Conservation (phyloP, 2,329 filamentous ascomycete genomes). For the Biscogniauxia sp. region DNA sequence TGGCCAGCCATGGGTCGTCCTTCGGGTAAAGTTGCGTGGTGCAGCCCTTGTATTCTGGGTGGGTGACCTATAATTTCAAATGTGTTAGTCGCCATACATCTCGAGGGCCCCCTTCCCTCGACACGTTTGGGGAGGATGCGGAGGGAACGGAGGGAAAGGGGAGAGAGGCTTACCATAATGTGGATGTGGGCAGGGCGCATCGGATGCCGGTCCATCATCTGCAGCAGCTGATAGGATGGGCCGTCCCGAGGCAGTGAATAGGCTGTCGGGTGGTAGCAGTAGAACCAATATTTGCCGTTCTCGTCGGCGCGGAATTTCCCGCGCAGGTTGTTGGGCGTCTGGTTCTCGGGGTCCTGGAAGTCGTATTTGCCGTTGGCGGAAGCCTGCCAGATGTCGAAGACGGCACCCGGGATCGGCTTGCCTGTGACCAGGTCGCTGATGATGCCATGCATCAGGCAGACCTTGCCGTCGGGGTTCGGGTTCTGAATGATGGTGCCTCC, state of each 20-base stretch:
- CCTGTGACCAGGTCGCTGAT: constrained; percentile 44
- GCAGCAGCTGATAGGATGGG: constrained; percentile 41
- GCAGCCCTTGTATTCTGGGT: constrained; percentile 66
- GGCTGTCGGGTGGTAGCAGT: constrained; percentile 72
- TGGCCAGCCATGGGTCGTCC: constrained; percentile 60
- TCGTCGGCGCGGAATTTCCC: constrained; percentile 72
- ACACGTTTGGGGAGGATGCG: too few species aligned
- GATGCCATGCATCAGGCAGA: constrained; percentile 67
- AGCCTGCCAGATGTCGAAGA: constrained; percentile 78
- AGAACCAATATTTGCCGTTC: constrained; percentile 69
- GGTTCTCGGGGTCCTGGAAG: constrained; percentile 70
- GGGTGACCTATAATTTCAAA: constrained; percentile 41
- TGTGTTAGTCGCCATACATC: neutral
- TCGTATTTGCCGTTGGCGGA: constrained; percentile 75
- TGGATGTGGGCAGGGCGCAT: constrained; percentile 51
- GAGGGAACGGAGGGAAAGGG: too few species aligned
- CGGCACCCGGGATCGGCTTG: constrained; percentile 63
- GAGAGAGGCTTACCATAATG: constrained; percentile 42
- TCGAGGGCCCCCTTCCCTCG: too few species aligned
- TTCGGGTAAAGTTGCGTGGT: constrained; percentile 77
- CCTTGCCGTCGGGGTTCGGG: constrained; percentile 54
- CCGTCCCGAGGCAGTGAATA: constrained; percentile 69
- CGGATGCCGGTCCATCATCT: constrained; percentile 47
- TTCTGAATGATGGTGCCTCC: constrained; percentile 67
- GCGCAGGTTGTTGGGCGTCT: constrained; percentile 70